Conservation (phyloP, 1,284 basidiomycete genomes). For the Hemileia vastatrix region DNA sequence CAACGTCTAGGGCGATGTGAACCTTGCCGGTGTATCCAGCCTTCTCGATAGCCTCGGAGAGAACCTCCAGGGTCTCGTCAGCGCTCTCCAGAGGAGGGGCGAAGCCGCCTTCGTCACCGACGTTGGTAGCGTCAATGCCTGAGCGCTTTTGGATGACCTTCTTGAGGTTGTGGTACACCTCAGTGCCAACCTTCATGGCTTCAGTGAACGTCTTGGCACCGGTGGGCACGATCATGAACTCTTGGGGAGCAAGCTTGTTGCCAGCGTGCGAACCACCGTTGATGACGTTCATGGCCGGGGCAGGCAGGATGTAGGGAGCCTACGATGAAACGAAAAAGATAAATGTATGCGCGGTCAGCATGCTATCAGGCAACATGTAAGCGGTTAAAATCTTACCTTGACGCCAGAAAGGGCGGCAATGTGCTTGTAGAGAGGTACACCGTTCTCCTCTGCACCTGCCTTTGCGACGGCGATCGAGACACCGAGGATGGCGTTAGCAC, state of each 20-base stretch:
- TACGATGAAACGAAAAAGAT: no score
- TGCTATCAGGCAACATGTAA: no score
- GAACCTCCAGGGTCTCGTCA: slow-evolving; percentile 92
- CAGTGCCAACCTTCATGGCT: slow-evolving; percentile 95
- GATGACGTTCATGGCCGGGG: slow-evolving; percentile 95
- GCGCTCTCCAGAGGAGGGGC: slow-evolving; percentile 94
- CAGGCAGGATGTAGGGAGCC: slow-evolving; percentile 81
- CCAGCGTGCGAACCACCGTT: slow-evolving; percentile 99
- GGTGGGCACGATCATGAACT: slow-evolving; percentile 98
- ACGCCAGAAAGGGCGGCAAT: slow-evolving; percentile 87
- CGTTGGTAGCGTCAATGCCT: slow-evolving; percentile 97
- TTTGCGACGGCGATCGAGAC: slow-evolving; percentile 91
- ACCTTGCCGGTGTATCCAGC: slow-evolving; percentile 97
- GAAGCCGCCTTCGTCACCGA: slow-evolving; percentile 99
- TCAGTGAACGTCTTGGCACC: slow-evolving; percentile 85
- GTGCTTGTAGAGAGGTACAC: slow-evolving; percentile 89
- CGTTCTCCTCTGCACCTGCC: slow-evolving; percentile 88
- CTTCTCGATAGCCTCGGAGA: slow-evolving; percentile 89
- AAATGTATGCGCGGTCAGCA: no score
- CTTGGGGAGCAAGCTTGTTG: slow-evolving; percentile 98
- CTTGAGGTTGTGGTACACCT: slow-evolving; percentile 97
- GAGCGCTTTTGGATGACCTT: slow-evolving; percentile 99
- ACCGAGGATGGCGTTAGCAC: slow-evolving; percentile 97
- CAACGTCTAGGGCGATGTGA: slow-evolving; percentile 96
- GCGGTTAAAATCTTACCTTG: no score